A percentile compares a stretch with the other conserved stretches of the same genome.
Evolutionary conservation across 495 filamentous ascomycete species (phyloP).

Genomic region (Penicillium antarcticum): DNA sequence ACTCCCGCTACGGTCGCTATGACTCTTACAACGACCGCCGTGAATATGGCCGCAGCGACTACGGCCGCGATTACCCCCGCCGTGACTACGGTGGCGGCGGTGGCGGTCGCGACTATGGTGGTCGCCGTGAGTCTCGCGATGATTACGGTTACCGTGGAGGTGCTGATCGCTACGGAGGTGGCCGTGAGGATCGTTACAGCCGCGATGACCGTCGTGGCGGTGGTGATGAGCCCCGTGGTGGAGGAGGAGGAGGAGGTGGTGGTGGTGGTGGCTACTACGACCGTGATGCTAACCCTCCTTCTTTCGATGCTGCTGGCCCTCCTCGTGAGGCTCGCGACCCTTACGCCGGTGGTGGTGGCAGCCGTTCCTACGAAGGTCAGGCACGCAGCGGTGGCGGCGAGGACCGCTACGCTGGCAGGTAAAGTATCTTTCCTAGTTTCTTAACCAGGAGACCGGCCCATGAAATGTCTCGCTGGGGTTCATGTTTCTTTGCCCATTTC

Average conservation of each 20-base stretch:
- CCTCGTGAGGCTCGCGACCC: constrained; percentile 61
- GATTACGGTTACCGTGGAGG: constrained; percentile 49
- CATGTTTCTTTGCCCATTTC: constrained; percentile 10
- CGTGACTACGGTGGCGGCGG: constrained; percentile 50
- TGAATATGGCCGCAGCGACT: constrained; percentile 48
- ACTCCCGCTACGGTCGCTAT: constrained; percentile 57
- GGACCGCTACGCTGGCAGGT: constrained; percentile 45
- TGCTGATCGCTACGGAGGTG: constrained; percentile 38
- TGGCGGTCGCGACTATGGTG: constrained; percentile 40
- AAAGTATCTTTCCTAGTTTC: constrained; percentile 23
- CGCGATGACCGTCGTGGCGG: constrained; percentile 55
- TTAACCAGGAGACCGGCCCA: constrained; percentile 9
- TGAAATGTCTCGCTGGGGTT: constrained; percentile 10
- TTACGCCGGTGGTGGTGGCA: constrained; percentile 40
- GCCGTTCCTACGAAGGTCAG: constrained; percentile 48
- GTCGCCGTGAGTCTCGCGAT: constrained; percentile 55
- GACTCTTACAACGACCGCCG: constrained; percentile 57
- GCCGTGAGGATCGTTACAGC: constrained; percentile 68
- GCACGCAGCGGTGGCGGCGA: constrained; percentile 31
- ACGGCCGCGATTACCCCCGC: constrained; percentile 38
- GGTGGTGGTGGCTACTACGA: constrained; percentile 46
- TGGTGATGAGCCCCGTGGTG: constrained; percentile 33
- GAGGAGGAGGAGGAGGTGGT: constrained; percentile 45
- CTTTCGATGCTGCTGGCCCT: constrained; percentile 50
- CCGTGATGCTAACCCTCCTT: constrained; percentile 34